phyloP scores from a whole-genome alignment of 1,284 basidiomycete species.

The Thelephora terrestris region DNA sequence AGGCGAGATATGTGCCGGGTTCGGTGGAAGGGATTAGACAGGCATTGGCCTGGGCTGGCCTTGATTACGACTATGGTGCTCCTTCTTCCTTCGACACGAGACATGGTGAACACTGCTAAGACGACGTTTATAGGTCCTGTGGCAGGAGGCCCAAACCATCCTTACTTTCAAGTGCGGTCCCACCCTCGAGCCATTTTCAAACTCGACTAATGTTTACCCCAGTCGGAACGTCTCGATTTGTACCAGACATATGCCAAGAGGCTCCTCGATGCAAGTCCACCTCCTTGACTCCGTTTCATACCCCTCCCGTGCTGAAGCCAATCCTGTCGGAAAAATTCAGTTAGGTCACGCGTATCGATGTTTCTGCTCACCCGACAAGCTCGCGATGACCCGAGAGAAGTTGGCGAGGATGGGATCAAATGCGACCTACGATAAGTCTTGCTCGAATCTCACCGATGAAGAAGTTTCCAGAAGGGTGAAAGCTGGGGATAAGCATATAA shows the following conservation, averaged over 20 bases:
- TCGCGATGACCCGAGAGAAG: conserved; percentile 56
- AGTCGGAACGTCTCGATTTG: conserved; percentile 85
- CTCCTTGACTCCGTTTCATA: neutral
- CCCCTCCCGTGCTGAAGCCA: no score
- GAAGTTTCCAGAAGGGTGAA: conserved; percentile 69
- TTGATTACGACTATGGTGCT: conserved; percentile 86
- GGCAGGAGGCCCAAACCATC: conserved; percentile 59
- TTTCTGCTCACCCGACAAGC: conserved; percentile 74
- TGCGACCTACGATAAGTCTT: conserved; percentile 77
- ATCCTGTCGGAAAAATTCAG: conserved; percentile 28
- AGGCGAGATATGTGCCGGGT: conserved; percentile 76
- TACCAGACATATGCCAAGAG: conserved; percentile 69
- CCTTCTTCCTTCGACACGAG: neutral
- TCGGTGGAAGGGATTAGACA: conserved; percentile 74
- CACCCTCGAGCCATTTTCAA: neutral
- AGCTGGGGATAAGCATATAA: conserved; percentile 68
- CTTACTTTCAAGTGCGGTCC: conserved; percentile 69
- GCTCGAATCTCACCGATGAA: conserved; percentile 77
- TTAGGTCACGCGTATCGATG: conserved; percentile 88
- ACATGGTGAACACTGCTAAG: neutral
- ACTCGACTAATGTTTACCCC: conserved; percentile 3
- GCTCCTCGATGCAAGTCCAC: conserved; percentile 57
- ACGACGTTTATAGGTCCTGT: conserved; percentile 51
- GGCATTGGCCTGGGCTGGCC: conserved; percentile 85
- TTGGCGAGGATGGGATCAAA: conserved; percentile 65